Percentiles rank a stretch among this genome's conserved stretches.
Evolutionary conservation across 31 red algal species (phyloP).

Genomic region (Odonthalia washingtoniensis): DNA sequence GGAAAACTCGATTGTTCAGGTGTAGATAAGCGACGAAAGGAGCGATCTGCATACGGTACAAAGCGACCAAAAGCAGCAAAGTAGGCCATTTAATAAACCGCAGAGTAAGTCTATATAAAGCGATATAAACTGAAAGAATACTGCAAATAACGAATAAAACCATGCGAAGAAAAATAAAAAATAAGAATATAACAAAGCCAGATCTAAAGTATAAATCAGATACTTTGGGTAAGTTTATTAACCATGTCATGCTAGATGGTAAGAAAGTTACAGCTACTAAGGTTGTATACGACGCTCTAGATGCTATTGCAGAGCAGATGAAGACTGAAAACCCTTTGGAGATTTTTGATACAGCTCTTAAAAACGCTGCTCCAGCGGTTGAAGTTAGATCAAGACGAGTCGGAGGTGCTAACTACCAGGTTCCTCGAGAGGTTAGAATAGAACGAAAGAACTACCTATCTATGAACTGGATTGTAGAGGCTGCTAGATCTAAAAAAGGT

Average conservation of each 20-base stretch:
- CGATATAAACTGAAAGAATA: not conserved
- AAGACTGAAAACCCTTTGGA: conserved; percentile 1
- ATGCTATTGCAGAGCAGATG: conserved; percentile 7
- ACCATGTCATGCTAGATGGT: conserved; percentile 22
- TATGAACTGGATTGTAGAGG: conserved; percentile 14
- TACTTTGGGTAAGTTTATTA: conserved; percentile 12
- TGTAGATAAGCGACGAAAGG: conserved; percentile 35
- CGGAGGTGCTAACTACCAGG: conserved; percentile 38
- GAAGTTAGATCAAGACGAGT: conserved; percentile 14
- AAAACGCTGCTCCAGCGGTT: conserved; percentile 14
- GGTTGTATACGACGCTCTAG: conserved; percentile 7
- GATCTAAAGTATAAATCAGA: conserved; percentile 6
- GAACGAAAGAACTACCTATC: conserved; percentile 6
- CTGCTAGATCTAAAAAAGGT: not conserved
- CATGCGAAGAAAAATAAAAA: conserved; percentile 10
- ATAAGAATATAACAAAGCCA: not conserved
- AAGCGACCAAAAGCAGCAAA: conserved; percentile 38
- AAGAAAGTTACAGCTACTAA: conserved; percentile 18
- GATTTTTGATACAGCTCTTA: conserved; percentile 16
- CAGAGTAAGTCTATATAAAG: not conserved
- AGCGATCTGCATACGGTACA: conserved; percentile 61
- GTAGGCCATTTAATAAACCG: not conserved
- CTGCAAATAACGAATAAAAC: conserved; percentile 14
- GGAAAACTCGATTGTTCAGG: conserved; percentile 56
- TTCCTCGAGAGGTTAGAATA: not conserved